Conservation (phyloP, 345 rosid species). For the Eucalyptus dawsonii region DNA sequence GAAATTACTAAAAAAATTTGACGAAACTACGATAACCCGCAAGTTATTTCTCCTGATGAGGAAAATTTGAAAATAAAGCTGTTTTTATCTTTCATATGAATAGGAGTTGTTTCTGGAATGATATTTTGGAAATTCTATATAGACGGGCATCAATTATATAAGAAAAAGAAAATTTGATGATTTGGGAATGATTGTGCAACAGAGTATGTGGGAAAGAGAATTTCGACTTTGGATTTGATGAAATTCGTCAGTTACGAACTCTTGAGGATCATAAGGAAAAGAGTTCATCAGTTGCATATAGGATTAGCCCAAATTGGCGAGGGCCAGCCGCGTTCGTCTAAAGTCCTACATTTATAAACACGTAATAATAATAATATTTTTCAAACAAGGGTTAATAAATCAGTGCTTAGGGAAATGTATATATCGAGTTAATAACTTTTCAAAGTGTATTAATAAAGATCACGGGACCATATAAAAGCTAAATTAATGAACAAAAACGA, state of each 20-base stretch:
- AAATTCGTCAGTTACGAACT: neutral
- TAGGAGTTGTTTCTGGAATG: neutral
- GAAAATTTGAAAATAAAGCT: no score
- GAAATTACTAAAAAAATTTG: neutral
- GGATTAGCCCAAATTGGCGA: neutral
- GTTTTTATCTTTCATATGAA: neutral
- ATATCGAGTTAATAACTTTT: neutral
- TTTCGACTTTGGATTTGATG: neutral
- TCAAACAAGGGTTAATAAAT: neutral
- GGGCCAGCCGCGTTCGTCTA: neutral
- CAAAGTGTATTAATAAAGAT: neutral
- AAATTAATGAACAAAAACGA: neutral
- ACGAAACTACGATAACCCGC: neutral
- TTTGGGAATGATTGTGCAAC: neutral
- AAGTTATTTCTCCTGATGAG: neutral
- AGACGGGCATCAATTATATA: neutral
- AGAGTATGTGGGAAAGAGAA: neutral
- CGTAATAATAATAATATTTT: no score
- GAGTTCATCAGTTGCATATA: neutral
- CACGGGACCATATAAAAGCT: neutral
- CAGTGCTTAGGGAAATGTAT: neutral
- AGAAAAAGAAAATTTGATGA: neutral
- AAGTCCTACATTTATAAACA: neutral
- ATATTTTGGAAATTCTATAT: neutral
- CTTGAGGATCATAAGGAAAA: neutral